Conservation (phyloP, 148 eudicot genomes). For the Limonium bicolor region DNA sequence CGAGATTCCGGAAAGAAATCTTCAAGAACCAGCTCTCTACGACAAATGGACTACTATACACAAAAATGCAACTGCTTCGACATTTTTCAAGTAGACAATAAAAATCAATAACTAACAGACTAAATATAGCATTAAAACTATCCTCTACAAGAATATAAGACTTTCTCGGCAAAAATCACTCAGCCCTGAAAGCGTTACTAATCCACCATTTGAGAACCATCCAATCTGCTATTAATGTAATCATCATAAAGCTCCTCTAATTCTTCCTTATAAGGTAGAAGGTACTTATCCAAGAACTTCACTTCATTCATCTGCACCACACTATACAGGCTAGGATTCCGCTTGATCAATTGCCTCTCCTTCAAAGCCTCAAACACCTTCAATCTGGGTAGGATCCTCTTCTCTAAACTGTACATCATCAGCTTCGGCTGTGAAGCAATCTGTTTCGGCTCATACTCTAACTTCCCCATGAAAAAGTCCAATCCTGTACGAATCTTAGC, state of each 20-base stretch:
- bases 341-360: conserved; percentile 4
- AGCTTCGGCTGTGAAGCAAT: conserved; percentile 1
- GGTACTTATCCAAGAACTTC: background rate
- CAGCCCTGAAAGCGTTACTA: too few relatives aligned
- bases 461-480: conserved; percentile 9
- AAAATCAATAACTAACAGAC: too few relatives aligned
- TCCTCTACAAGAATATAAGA: too few relatives aligned
- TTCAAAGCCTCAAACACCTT: background rate
- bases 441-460: conserved; percentile 2
- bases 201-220: too few relatives aligned
- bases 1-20: too few relatives aligned
- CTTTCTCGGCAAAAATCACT: too few relatives aligned
- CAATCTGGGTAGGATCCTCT: conserved; percentile 8
- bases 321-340: background rate
- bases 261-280: conserved; percentile 6
- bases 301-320: background rate
- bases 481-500: conserved; percentile 3
- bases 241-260: conserved; percentile 7
- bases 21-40: too few relatives aligned
- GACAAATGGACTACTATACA: too few relatives aligned
- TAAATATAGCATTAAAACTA: too few relatives aligned
- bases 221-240: background rate
- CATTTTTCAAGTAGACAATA: too few relatives aligned
- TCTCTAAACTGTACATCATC: conserved; percentile 11
- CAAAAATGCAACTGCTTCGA: too few relatives aligned